Conservation (phyloP, 257 asterid genomes). For the Lantana camara region DNA sequence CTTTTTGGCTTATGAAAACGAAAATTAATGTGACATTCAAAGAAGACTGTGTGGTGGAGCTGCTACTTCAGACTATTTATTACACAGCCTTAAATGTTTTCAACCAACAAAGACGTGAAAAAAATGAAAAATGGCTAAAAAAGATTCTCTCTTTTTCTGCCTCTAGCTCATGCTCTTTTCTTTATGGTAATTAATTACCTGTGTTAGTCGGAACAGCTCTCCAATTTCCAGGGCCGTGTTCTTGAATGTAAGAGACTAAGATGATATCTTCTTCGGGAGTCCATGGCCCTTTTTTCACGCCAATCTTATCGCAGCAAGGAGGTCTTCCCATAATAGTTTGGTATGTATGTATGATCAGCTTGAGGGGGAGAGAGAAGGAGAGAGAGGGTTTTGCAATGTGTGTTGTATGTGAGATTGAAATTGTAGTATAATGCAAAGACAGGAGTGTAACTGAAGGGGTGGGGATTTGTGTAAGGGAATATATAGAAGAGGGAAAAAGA, state of each 20-base stretch:
- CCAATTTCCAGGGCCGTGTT: constrained; percentile 80
- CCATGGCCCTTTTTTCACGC: constrained; percentile 83
- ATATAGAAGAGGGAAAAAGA: constrained; percentile 44
- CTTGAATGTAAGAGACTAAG: constrained; percentile 74
- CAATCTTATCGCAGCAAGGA: constrained; percentile 64
- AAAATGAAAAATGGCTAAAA: not conserved
- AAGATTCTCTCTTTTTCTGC: not conserved
- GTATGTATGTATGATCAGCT: too few relatives aligned
- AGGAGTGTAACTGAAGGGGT: constrained; percentile 39
- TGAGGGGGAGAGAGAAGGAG: too few relatives aligned
- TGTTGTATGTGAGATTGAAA: not conserved
- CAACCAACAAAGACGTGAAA: constrained; percentile 34
- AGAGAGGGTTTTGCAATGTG: too few relatives aligned
- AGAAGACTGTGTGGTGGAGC: constrained; percentile 37
- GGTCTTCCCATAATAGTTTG: constrained; percentile 59
- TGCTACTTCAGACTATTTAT: constrained; percentile 33
- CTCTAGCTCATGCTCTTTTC: too few relatives aligned
- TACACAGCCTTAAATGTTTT: constrained; percentile 45
- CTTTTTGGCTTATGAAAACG: constrained; percentile 7
- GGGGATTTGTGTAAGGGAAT: constrained; percentile 39
- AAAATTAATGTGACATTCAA: constrained; percentile 32
- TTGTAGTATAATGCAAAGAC: constrained; percentile 30
- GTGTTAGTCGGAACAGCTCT: constrained; percentile 75
- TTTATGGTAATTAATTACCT: too few relatives aligned
- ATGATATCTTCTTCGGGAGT: constrained; percentile 78